These are phyloP conservation scores for Carex scoparia DNA, from an alignment of 176 grass and related monocot species.

Conservation along the genomic window DNA sequence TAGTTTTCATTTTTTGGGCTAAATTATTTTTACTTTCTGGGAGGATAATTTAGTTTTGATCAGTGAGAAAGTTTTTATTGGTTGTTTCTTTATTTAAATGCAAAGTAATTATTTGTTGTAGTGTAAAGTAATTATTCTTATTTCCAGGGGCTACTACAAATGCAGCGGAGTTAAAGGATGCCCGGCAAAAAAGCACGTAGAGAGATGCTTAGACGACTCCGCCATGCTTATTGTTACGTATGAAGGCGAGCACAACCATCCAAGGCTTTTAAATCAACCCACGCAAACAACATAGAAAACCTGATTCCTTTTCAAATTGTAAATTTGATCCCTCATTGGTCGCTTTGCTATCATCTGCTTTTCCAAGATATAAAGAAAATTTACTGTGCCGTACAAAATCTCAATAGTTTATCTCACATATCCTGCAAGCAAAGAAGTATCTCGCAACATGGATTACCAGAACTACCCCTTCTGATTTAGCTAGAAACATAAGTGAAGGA, in stretches of 20 bases:
- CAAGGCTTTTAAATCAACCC: conserved; percentile 17
- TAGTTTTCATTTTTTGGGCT: neutral
- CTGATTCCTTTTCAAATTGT: neutral
- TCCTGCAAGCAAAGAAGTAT: neutral
- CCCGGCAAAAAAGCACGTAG: conserved; percentile 37
- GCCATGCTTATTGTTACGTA: conserved; percentile 38
- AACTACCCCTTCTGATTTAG: neutral
- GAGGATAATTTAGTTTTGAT: neutral
- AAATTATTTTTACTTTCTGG: neutral
- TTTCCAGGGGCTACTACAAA: conserved; percentile 40
- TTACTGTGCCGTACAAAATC: neutral
- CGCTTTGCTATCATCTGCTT: neutral
- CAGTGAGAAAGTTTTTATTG: neutral
- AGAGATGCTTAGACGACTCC: conserved; percentile 35
- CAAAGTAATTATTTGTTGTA: neutral
- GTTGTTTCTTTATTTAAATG: neutral
- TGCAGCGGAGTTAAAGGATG: conserved; percentile 36
- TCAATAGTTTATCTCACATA: neutral
- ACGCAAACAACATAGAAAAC: conserved; percentile 18
- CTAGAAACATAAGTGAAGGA: neutral
- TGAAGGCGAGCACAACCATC: conserved; percentile 40
- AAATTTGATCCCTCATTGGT: neutral
- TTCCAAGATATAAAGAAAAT: neutral
- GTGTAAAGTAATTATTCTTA: neutral
- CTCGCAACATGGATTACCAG: neutral